Percentiles rank a stretch among this genome's conserved stretches.
These are phyloP conservation scores for Solanum clarkiae DNA, from an alignment of 257 asterid species.

Conservation along the genomic window DNA sequence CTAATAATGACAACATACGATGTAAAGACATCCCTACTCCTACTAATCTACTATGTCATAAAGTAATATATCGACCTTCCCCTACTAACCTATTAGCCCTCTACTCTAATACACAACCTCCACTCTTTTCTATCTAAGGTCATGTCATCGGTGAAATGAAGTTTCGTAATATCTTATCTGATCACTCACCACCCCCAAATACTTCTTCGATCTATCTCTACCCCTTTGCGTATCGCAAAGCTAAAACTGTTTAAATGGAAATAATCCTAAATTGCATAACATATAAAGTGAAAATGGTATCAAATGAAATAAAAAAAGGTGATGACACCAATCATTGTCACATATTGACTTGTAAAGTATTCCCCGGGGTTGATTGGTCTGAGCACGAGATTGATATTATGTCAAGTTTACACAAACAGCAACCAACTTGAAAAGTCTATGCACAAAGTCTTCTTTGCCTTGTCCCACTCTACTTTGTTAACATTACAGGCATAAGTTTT, in stretches of 20 bases:
- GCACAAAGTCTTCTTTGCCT: conserved; percentile 38
- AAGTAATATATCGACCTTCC: too few relatives aligned
- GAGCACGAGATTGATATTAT: conserved; percentile 22
- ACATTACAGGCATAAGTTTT: conserved; percentile 3
- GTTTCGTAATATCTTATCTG: too few relatives aligned
- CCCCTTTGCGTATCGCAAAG: too few relatives aligned
- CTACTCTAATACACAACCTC: too few relatives aligned
- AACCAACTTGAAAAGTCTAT: conserved; percentile 25
- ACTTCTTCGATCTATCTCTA: too few relatives aligned
- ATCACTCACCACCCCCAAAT: too few relatives aligned
- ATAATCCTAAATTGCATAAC: not conserved
- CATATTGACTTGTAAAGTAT: not conserved
- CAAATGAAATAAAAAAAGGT: not conserved
- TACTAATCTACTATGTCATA: too few relatives aligned
- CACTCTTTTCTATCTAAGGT: too few relatives aligned
- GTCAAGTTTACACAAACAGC: not conserved
- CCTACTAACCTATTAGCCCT: too few relatives aligned
- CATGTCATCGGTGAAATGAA: too few relatives aligned
- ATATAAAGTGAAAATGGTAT: not conserved
- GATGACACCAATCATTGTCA: not conserved
- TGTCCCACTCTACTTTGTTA: conserved; percentile 18
- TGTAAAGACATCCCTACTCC: too few relatives aligned
- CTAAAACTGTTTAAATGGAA: not conserved
- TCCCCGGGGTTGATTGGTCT: conserved; percentile 18
- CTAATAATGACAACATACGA: too few relatives aligned